Conservation (phyloP, 78 protist genomes). For the Cyanophora paradoxa region DNA sequence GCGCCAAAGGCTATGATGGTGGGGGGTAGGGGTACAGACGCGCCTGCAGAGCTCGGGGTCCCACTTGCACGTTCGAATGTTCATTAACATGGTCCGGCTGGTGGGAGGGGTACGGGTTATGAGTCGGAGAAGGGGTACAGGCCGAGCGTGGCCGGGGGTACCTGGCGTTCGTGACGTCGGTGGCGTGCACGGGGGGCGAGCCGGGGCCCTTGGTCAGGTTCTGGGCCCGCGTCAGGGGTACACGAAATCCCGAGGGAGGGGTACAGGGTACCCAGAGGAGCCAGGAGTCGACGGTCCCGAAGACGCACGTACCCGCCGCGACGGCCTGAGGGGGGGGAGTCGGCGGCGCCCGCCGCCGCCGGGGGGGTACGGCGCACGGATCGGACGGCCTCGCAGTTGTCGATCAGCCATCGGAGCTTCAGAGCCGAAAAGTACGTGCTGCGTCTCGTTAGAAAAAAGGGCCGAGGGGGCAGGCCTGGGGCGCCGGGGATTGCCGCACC, state of each 20-base stretch:
- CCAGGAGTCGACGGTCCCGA: constrained; percentile 93
- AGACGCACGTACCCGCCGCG: constrained; percentile 12
- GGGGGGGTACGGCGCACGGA: no score
- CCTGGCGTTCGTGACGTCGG: constrained; percentile 95
- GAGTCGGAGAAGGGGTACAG: no score
- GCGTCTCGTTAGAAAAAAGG: background rate
- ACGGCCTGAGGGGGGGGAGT: no score
- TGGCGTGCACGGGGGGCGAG: constrained; percentile 66
- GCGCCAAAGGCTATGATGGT: no score
- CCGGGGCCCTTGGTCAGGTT: constrained; percentile 73
- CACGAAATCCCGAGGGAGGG: no score
- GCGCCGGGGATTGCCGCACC: constrained; percentile 27
- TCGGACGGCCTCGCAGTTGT: constrained; percentile 50
- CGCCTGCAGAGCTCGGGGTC: constrained; percentile 50
- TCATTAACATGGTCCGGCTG: constrained; percentile 88
- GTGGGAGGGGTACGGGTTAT: no score
- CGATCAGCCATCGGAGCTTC: constrained; percentile 74
- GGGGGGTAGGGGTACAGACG: no score
- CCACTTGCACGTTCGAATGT: constrained; percentile 76
- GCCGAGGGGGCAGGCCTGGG: background rate
- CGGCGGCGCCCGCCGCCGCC: no score
- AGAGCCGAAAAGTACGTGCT: constrained; percentile 69
- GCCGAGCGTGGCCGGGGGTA: no score
- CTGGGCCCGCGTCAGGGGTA: constrained; percentile 21
- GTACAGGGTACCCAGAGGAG: constrained; percentile 67